Percentiles rank a stretch among this genome's conserved stretches.
These are phyloP conservation scores for Volvariella volvacea DNA, from an alignment of 1,284 basidiomycete genomes.

Conservation along the genomic window DNA sequence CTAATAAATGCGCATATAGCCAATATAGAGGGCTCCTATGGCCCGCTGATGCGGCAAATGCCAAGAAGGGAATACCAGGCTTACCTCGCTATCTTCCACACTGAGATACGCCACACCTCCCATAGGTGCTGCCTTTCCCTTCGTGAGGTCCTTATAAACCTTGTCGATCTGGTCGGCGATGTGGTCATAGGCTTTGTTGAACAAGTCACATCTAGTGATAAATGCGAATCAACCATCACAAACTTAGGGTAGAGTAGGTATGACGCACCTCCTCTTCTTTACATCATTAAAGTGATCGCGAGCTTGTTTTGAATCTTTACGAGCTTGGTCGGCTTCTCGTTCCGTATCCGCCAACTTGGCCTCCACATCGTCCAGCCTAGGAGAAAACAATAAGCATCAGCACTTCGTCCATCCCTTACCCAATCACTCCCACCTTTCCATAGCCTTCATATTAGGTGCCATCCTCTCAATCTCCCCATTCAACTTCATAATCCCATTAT, in stretches of 20 bases:
- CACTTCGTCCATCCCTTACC: not conserved
- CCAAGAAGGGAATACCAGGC: constrained; percentile 15
- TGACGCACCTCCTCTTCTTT: constrained; percentile 68
- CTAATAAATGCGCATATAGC: constrained; percentile 5
- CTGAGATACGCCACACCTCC: constrained; percentile 96
- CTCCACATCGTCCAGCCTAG: constrained; percentile 89
- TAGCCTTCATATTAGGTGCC: constrained; percentile 95
- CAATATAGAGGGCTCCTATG: constrained; percentile 3
- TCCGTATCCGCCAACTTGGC: constrained; percentile 67
- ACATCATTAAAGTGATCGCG: constrained; percentile 89
- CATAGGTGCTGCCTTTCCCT: constrained; percentile 87
- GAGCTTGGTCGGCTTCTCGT: constrained; percentile 69
- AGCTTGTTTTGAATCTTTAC: constrained; percentile 82
- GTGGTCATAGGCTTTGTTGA: constrained; percentile 95
- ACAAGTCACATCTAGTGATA: constrained; percentile 60
- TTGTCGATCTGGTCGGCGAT: constrained; percentile 92
- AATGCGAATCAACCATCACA: not conserved
- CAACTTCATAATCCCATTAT: constrained; percentile 70
- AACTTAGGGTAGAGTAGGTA: not conserved
- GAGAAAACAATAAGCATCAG: constrained; percentile 5
- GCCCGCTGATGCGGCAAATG: no score
- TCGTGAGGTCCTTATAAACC: constrained; percentile 98
- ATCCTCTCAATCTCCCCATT: constrained; percentile 86
- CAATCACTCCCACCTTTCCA: constrained; percentile 57
- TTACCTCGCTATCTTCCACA: constrained; percentile 90